Conservation (phyloP, 2,329 filamentous ascomycete species). For the Penicillium sp. region DNA sequence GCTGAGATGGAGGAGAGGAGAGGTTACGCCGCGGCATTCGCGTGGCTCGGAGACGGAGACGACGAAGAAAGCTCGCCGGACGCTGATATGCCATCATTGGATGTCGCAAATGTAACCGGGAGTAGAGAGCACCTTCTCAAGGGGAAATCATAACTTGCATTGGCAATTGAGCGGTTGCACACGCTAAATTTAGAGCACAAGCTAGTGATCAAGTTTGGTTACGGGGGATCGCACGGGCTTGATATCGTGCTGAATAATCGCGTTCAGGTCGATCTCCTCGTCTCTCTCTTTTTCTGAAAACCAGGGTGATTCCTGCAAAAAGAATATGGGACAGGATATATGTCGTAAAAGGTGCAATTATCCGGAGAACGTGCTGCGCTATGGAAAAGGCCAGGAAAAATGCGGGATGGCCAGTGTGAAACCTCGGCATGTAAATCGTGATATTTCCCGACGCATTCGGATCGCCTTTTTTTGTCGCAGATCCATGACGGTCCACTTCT, state of each 20-base stretch:
- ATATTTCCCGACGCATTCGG: slow-evolving; percentile 17
- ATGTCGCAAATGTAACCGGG: slow-evolving; percentile 1
- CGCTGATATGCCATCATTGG: slow-evolving; percentile 10
- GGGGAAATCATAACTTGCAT: slow-evolving; percentile 8
- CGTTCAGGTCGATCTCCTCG: slow-evolving; percentile 2
- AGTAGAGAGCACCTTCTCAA: not conserved
- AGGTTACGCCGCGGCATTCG: slow-evolving; percentile 16
- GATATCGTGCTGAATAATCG: slow-evolving; percentile 15
- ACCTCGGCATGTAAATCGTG: slow-evolving; percentile 16
- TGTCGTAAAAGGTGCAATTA: not conserved
- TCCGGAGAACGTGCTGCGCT: not conserved
- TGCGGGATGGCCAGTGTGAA: slow-evolving; percentile 8
- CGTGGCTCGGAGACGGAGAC: slow-evolving; percentile 14
- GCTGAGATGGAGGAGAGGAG: slow-evolving; percentile 18
- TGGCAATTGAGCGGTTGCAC: slow-evolving; percentile 3
- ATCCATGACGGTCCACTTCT: slow-evolving; percentile 23
- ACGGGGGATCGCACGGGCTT: not conserved
- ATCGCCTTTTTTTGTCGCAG: not conserved
- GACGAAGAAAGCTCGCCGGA: slow-evolving; percentile 9
- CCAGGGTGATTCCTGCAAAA: not conserved
- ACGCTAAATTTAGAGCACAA: not conserved
- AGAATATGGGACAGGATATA: not conserved
- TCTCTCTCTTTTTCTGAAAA: not conserved
- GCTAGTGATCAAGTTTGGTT: not conserved
- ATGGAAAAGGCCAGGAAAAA: not conserved